These are phyloP conservation scores for Aspergillus ostianus DNA, from an alignment of 495 filamentous ascomycete species.

Conservation along the genomic window DNA sequence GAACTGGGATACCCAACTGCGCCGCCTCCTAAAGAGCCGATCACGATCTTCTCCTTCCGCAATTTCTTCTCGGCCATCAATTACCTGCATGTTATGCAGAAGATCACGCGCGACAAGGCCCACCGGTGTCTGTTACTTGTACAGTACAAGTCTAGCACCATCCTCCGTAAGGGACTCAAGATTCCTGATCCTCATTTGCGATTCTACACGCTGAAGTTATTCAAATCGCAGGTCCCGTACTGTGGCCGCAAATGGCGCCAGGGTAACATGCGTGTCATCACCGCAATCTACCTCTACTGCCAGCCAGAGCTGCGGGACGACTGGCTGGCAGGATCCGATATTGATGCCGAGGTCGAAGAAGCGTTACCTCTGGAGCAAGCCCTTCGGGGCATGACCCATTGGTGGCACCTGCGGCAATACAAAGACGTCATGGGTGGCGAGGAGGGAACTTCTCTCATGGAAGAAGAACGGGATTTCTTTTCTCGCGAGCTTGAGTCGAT, in stretches of 20 bases:
- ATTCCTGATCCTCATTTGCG: conserved; percentile 84
- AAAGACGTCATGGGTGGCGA: conserved; percentile 76
- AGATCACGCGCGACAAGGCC: conserved; percentile 90
- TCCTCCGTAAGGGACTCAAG: conserved; percentile 85
- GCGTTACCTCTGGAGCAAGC: conserved; percentile 88
- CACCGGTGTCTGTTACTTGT: conserved; percentile 92
- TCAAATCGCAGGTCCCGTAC: conserved; percentile 97
- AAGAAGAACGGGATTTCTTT: conserved; percentile 89
- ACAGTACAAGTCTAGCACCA: conserved; percentile 87
- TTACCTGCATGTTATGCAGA: conserved; percentile 92
- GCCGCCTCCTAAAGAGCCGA: conserved; percentile 67
- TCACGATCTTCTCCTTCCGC: conserved; percentile 87
- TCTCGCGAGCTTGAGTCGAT: conserved; percentile 83
- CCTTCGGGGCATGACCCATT: conserved; percentile 80
- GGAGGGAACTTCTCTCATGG: conserved; percentile 52
- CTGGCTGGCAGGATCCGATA: conserved; percentile 87
- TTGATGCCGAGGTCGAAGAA: conserved; percentile 91
- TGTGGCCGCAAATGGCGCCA: conserved; percentile 98
- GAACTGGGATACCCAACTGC: conserved; percentile 75
- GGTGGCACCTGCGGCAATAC: conserved; percentile 84
- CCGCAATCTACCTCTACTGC: conserved; percentile 90
- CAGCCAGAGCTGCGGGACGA: conserved; percentile 90
- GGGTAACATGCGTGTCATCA: conserved; percentile 97
- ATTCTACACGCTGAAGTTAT: conserved; percentile 93
- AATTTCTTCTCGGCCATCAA: conserved; percentile 95